These are phyloP conservation scores for Claviceps sp. DNA, from an alignment of 2,329 filamentous ascomycete genomes.

Conservation along the genomic window DNA sequence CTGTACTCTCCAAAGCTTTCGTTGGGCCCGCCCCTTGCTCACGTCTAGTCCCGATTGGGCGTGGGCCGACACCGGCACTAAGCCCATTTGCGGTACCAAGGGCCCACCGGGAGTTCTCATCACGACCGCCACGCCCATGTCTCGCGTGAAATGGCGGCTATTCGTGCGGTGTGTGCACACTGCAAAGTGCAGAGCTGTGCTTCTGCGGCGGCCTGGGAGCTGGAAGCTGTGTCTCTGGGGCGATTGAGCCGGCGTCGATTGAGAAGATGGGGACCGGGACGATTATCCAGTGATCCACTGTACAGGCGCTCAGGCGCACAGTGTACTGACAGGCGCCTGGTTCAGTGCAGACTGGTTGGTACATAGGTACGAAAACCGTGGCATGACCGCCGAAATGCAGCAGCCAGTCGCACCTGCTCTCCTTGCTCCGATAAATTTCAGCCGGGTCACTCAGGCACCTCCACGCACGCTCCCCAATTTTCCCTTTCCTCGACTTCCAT, in stretches of 20 bases:
- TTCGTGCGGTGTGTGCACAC: neutral
- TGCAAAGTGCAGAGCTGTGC: neutral
- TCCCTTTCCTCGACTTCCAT: conserved; percentile 12
- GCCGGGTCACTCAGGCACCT: conserved; percentile 5
- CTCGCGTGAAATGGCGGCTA: neutral
- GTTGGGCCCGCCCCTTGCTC: neutral
- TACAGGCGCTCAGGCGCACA: too few relatives aligned
- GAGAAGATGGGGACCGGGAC: neutral
- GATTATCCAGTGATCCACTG: too few relatives aligned
- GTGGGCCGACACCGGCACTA: conserved; percentile 16
- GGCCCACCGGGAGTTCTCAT: conserved; percentile 8
- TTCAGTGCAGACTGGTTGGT: too few relatives aligned
- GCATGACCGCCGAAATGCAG: too few relatives aligned
- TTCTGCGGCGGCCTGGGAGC: neutral
- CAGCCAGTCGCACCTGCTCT: conserved; percentile 16
- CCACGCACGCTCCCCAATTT: conserved; percentile 11
- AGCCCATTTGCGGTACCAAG: conserved; percentile 19
- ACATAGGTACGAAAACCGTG: too few relatives aligned
- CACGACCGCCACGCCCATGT: conserved; percentile 8
- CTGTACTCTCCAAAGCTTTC: neutral
- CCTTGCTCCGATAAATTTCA: conserved; percentile 7
- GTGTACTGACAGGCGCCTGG: too few relatives aligned
- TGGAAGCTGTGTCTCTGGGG: neutral
- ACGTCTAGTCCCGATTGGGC: conserved; percentile 11
- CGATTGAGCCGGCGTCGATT: conserved; percentile 3